Conservation (phyloP, 106 monocot species). For the Acanthochlamys bracteata region DNA sequence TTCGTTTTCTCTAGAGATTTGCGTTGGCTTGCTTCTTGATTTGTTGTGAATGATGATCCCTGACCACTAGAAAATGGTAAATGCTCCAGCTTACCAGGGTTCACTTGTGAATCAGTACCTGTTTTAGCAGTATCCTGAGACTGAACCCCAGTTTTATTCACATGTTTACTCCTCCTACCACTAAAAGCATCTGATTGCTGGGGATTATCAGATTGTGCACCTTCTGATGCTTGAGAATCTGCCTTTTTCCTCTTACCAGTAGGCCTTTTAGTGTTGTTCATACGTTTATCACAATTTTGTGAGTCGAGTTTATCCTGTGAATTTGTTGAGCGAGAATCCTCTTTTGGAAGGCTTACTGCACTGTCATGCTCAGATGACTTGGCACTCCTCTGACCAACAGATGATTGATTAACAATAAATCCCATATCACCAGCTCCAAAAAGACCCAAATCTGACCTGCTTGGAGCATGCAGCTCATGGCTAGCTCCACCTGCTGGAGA, state of each 20-base stretch:
- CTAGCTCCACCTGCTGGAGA: slow-evolving; percentile 22
- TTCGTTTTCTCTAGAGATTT: slow-evolving; percentile 23
- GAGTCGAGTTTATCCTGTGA: slow-evolving; percentile 71
- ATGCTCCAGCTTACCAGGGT: slow-evolving; percentile 21
- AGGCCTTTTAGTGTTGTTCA: slow-evolving; percentile 39
- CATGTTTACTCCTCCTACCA: slow-evolving; percentile 60
- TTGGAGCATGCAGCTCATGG: slow-evolving; percentile 22
- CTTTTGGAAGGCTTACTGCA: slow-evolving; percentile 58
- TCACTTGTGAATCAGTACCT: slow-evolving; percentile 29
- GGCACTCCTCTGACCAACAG: slow-evolving; percentile 49
- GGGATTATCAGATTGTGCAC: slow-evolving; percentile 38
- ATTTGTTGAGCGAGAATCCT: slow-evolving; percentile 72
- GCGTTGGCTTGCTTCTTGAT: too few relatives aligned
- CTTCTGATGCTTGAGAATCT: slow-evolving; percentile 45
- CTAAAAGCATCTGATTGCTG: slow-evolving; percentile 43
- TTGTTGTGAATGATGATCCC: too few relatives aligned
- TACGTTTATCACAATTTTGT: slow-evolving; percentile 48
- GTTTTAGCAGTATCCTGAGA: slow-evolving; percentile 21
- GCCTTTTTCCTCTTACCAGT: slow-evolving; percentile 69
- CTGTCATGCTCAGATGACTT: slow-evolving; percentile 66
- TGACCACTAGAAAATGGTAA: slow-evolving; percentile 2
- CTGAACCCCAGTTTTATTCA: slow-evolving; percentile 36
- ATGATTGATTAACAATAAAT: slow-evolving; percentile 41
- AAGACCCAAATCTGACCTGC: slow-evolving; percentile 17
- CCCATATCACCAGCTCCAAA: slow-evolving; percentile 33